Conservation (phyloP, 2,329 filamentous ascomycete genomes). For the Alternaria dauci region DNA sequence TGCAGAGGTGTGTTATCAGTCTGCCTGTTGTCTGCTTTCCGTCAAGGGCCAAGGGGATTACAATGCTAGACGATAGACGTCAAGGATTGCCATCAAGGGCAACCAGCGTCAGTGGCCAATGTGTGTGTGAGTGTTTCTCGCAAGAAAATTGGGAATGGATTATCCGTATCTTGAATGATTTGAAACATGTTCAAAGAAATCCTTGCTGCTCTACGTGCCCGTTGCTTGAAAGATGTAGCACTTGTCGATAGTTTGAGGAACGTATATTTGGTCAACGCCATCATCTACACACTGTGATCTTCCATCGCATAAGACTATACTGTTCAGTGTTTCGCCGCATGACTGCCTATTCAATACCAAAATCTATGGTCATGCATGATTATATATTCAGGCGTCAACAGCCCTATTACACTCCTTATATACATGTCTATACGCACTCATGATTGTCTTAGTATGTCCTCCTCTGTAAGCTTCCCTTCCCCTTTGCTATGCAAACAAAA, state of each 20-base stretch:
- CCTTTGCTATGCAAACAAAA: neutral
- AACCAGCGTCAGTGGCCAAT: neutral
- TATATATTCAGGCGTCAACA: neutral
- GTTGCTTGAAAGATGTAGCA: neutral
- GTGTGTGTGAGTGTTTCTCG: neutral
- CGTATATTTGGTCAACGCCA: no score
- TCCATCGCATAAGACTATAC: no score
- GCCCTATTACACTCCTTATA: neutral
- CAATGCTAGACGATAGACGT: neutral
- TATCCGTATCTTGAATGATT: neutral
- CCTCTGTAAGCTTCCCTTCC: neutral
- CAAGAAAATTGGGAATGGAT: neutral
- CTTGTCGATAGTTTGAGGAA: no score
- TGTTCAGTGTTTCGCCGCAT: no score
- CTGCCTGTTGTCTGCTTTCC: neutral
- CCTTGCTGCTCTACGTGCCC: neutral
- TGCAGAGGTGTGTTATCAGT: neutral
- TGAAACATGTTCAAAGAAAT: neutral
- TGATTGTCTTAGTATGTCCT: neutral
- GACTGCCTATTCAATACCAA: neutral
- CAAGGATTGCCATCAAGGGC: neutral
- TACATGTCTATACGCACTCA: neutral
- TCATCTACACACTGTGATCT: no score
- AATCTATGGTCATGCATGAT: neutral
- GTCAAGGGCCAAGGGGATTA: neutral